phyloP scores from a whole-genome alignment of 2,329 filamentous ascomycete species.

The Trichoderma arundinaceum region DNA sequence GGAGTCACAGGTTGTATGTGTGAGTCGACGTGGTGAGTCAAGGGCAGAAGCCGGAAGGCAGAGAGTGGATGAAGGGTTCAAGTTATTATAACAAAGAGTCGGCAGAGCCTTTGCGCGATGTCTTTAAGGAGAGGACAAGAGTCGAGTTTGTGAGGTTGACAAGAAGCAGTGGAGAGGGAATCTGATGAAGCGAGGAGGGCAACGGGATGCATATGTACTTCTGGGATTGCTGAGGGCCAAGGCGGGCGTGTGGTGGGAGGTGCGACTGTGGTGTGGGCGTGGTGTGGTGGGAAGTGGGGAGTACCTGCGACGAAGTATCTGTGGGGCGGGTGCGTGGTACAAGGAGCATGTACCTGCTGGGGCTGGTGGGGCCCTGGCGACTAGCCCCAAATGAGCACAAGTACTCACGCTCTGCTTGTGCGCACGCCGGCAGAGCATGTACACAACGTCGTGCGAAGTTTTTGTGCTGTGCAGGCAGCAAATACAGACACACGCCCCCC shows the following conservation, averaged over 20 bases:
- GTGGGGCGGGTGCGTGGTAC: neutral
- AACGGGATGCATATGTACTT: slow-evolving; percentile 37
- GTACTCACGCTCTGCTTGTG: no score
- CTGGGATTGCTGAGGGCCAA: neutral
- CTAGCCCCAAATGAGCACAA: no score
- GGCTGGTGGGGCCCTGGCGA: no score
- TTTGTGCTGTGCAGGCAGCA: no score
- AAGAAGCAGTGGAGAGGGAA: slow-evolving; percentile 30
- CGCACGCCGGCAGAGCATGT: no score
- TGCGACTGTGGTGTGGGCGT: slow-evolving; percentile 21
- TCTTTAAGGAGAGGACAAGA: slow-evolving; percentile 22
- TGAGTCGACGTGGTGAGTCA: slow-evolving; percentile 35
- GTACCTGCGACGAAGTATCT: slow-evolving; percentile 16
- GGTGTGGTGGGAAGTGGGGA: slow-evolving; percentile 32
- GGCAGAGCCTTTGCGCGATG: slow-evolving; percentile 4
- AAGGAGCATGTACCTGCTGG: neutral
- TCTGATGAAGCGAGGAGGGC: slow-evolving; percentile 34
- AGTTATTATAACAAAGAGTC: slow-evolving; percentile 15
- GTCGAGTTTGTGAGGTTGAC: slow-evolving; percentile 12
- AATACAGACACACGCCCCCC: neutral
- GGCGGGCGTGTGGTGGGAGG: slow-evolving; percentile 5
- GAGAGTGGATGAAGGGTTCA: slow-evolving; percentile 31
- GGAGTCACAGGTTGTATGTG: slow-evolving; percentile 24
- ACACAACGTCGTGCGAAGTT: no score
- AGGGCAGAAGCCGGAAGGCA: slow-evolving; percentile 15